These are phyloP conservation scores for Beauveria asiatica DNA, from an alignment of 2,329 filamentous ascomycete genomes.

Conservation along the genomic window DNA sequence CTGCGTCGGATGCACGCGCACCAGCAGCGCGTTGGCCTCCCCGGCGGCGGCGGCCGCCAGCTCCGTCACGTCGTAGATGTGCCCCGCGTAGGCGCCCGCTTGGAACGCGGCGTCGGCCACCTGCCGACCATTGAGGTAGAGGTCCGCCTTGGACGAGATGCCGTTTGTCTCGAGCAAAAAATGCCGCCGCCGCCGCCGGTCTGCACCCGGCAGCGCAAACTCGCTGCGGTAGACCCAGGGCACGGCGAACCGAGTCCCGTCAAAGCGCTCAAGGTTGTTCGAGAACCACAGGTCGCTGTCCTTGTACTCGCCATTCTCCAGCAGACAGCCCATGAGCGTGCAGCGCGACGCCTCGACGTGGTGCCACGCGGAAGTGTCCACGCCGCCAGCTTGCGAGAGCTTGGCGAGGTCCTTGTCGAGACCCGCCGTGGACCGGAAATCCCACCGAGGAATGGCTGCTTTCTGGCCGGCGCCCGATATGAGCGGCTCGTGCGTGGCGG, in stretches of 20 bases:
- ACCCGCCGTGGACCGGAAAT: constrained; percentile 36
- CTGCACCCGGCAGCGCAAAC: constrained; percentile 28
- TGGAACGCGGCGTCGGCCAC: constrained; percentile 41
- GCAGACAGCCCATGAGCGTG: constrained; percentile 49
- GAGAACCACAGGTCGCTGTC: constrained; percentile 49
- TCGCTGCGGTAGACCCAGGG: constrained; percentile 54
- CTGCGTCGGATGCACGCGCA: constrained; percentile 48
- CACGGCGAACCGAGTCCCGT: constrained; percentile 38
- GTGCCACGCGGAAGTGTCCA: constrained; percentile 43
- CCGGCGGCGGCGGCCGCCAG: constrained; percentile 25
- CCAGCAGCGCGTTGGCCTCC: constrained; percentile 40
- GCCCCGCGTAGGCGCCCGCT: constrained; percentile 48
- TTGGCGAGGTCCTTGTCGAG: constrained; percentile 25
- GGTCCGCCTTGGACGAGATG: constrained; percentile 51
- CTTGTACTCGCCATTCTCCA: constrained; percentile 43
- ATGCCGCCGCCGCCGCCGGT: constrained; percentile 24
- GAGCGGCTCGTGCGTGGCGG: constrained; percentile 11
- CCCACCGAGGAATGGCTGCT: constrained; percentile 35
- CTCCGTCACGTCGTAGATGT: constrained; percentile 45
- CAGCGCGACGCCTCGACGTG: constrained; percentile 36
- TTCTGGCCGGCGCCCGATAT: constrained; percentile 20
- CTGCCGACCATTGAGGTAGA: constrained; percentile 48
- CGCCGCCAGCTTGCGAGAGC: constrained; percentile 34
- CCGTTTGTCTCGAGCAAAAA: constrained; percentile 49
- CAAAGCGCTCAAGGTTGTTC: constrained; percentile 33